These are phyloP conservation scores for Cercospora nicotianae DNA, from an alignment of 2,329 filamentous ascomycete genomes.

Conservation along the genomic window DNA sequence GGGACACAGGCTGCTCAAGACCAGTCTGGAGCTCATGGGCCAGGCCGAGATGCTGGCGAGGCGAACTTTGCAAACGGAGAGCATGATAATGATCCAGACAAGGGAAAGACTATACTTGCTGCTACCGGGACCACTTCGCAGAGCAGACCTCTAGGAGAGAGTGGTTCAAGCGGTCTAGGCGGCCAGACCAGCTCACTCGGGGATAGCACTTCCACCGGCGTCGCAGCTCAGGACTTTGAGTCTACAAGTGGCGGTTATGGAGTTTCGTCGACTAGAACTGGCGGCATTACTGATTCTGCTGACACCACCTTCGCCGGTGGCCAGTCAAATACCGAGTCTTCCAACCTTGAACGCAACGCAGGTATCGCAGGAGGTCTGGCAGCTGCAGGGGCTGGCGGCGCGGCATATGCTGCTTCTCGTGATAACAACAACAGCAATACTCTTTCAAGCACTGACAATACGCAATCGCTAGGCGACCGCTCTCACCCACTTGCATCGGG, in stretches of 20 bases:
- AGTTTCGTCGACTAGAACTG: background rate
- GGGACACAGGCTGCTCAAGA: constrained; percentile 15
- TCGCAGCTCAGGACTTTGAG: constrained; percentile 2
- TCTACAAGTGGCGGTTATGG: background rate
- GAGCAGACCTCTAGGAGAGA: constrained; percentile 10
- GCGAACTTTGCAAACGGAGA: constrained; percentile 1
- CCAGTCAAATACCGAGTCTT: constrained; percentile 1
- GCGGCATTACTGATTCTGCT: constrained; percentile 12
- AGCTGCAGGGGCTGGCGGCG: constrained; percentile 31
- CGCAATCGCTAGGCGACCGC: background rate
- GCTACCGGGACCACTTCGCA: constrained; percentile 11
- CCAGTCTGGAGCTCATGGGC: constrained; percentile 16
- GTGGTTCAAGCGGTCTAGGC: background rate
- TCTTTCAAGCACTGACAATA: background rate
- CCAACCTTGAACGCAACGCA: constrained; percentile 38
- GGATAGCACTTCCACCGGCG: constrained; percentile 3
- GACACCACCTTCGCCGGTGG: background rate
- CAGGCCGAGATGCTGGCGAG: constrained; percentile 15
- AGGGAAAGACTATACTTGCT: constrained; percentile 8
- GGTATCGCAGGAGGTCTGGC: constrained; percentile 37
- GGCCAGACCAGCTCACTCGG: background rate
- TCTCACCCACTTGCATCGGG: background rate
- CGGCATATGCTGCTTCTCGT: constrained; percentile 4
- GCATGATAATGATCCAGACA: constrained; percentile 13
- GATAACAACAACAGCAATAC: constrained; percentile 3